phyloP scores from a whole-genome alignment of 1,139 yeast genomes.

The Hanseniaspora uvarum region DNA sequence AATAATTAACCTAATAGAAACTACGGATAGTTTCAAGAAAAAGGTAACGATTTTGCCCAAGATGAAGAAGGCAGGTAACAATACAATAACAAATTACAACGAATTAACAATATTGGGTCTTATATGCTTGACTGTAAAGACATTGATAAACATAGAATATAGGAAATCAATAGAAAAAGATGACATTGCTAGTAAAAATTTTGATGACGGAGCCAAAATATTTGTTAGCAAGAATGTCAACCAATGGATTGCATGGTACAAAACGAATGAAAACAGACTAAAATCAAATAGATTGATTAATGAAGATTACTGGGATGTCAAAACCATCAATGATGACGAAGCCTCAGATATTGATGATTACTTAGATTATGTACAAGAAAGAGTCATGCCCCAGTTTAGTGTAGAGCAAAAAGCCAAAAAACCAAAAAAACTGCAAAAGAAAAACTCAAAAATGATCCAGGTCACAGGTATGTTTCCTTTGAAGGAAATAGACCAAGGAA shows the following conservation, averaged over 20 bases:
- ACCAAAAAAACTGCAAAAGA: constrained; percentile 4
- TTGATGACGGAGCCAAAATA: constrained; percentile 14
- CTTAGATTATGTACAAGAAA: constrained; percentile 4
- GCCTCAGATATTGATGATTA: neutral
- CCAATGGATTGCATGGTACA: constrained; percentile 1
- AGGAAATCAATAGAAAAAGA: neutral
- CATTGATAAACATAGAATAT: constrained; percentile 6
- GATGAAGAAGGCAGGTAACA: constrained; percentile 9
- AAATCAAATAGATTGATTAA: neutral
- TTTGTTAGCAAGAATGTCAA: neutral
- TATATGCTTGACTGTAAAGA: neutral
- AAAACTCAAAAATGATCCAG: neutral
- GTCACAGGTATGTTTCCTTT: constrained; percentile 3
- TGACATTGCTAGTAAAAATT: neutral
- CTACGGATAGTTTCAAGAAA: neutral
- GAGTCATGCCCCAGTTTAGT: neutral
- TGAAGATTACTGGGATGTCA: constrained; percentile 5
- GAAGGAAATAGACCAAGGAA: neutral
- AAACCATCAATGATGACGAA: neutral
- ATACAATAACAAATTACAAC: constrained; percentile 3
- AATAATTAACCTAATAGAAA: neutral
- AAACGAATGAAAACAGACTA: neutral
- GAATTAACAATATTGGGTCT: constrained; percentile 1
- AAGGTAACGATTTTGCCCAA: neutral
- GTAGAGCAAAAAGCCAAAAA: constrained; percentile 2